Evolutionary conservation across 179 eudicot species (phyloP).

Genomic region (Patellifolia procumbens): DNA sequence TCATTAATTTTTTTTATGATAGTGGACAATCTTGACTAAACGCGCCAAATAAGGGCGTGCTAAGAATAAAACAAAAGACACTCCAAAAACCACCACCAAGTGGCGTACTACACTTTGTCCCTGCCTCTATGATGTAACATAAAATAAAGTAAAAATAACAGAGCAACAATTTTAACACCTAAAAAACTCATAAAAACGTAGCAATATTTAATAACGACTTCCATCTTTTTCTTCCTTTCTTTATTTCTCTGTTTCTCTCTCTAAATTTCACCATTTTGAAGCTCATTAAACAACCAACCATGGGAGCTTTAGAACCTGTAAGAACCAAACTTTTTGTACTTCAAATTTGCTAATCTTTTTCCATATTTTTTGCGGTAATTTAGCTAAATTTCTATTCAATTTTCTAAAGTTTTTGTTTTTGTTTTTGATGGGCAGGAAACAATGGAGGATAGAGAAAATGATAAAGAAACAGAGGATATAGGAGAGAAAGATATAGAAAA

Average conservation of each 20-base stretch:
- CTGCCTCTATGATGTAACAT: neutral
- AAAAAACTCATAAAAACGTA: conserved; percentile 18
- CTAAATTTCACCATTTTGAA: neutral
- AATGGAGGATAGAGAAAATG: conserved; percentile 20
- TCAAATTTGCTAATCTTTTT: neutral
- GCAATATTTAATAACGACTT: conserved; percentile 20
- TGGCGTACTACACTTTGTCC: conserved; percentile 10
- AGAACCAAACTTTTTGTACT: neutral
- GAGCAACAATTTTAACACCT: neutral
- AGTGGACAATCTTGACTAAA: neutral
- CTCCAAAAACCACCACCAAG: neutral
- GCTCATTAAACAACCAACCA: conserved; percentile 9
- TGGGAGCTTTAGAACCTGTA: conserved; percentile 49
- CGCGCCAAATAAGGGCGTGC: conserved; percentile 11
- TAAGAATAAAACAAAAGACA: neutral
- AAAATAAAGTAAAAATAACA: neutral
- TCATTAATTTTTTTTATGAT: too few relatives aligned
- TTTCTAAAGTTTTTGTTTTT: neutral
- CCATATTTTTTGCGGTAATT: neutral
- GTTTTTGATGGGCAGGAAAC: conserved; percentile 27
- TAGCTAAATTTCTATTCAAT: neutral
- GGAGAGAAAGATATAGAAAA: neutral
- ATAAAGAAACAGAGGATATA: neutral
- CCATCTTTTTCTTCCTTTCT: neutral
- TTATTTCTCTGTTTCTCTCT: conserved; percentile 14